Conservation (phyloP, 2,329 filamentous ascomycete genomes). For the Magnaporthales sp. region DNA sequence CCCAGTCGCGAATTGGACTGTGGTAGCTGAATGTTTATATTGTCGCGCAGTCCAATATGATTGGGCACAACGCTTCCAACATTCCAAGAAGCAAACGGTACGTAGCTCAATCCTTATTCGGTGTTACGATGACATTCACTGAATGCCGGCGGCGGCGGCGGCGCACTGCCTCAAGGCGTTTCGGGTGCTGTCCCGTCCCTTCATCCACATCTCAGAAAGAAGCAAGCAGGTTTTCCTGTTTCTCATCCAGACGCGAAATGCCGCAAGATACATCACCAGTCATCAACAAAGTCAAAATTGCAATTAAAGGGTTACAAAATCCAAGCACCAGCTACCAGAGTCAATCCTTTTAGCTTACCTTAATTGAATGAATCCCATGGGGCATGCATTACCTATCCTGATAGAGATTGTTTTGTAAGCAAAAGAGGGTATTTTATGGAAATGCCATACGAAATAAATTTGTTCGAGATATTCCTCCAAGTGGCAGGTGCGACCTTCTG, state of each 20-base stretch:
- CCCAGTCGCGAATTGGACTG: neutral
- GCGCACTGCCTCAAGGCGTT: neutral
- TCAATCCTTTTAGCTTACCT: too few species aligned
- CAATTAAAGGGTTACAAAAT: neutral
- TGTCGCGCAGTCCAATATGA: neutral
- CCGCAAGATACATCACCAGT: neutral
- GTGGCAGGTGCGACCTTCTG: neutral
- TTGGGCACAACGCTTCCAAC: neutral
- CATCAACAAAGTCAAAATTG: neutral
- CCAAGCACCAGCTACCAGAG: neutral
- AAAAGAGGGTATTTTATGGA: too few species aligned
- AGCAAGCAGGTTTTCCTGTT: neutral
- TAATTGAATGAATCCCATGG: too few species aligned
- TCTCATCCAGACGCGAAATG: neutral
- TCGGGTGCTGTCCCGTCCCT: neutral
- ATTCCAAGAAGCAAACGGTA: neutral
- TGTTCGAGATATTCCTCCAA: neutral
- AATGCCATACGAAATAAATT: too few species aligned
- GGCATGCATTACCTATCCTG: too few species aligned
- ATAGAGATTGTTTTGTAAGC: too few species aligned
- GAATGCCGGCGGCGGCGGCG: neutral
- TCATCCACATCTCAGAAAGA: neutral
- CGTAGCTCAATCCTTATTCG: neutral
- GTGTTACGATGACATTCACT: neutral
- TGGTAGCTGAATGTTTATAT: neutral